Conservation (phyloP, 108 stramenopile species). For the Fistulifera pelliculosa region DNA sequence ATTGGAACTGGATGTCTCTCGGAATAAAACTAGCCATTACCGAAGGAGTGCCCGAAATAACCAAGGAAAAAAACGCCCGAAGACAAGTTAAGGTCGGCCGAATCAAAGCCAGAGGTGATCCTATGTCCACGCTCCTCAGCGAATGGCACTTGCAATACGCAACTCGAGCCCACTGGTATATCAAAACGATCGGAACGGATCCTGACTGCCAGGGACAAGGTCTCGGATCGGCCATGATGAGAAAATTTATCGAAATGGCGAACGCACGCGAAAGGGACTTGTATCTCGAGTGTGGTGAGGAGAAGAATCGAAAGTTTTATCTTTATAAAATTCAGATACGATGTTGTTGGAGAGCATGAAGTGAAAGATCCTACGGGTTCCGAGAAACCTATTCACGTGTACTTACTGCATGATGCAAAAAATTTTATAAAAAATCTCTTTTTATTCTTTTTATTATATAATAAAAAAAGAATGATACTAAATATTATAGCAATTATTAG, state of each 20-base stretch:
- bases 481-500: too few relatives aligned
- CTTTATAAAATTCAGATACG: constrained; percentile 10
- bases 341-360: background rate
- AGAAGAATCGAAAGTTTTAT: constrained; percentile 5
- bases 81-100: background rate
- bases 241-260: background rate
- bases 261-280: constrained; percentile 2
- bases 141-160: constrained; percentile 3
- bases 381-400: too few relatives aligned
- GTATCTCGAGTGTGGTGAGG: constrained; percentile 7
- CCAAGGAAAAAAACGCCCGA: too few relatives aligned
- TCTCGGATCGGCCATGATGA: constrained; percentile 9
- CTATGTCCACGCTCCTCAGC: background rate
- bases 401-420: too few relatives aligned
- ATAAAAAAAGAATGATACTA: too few relatives aligned
- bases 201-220: constrained; percentile 13
- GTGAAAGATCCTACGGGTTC: background rate
- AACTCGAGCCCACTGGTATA: constrained; percentile 12
- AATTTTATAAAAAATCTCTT: too few relatives aligned
- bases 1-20: background rate
- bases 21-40: background rate
- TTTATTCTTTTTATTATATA: too few relatives aligned
- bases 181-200: constrained; percentile 1
- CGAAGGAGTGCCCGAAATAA: too few relatives aligned
- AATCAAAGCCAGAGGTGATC: background rate